These are phyloP conservation scores for Komagataea norvegica DNA, from an alignment of 1,139 yeast genomes.

Conservation along the genomic window DNA sequence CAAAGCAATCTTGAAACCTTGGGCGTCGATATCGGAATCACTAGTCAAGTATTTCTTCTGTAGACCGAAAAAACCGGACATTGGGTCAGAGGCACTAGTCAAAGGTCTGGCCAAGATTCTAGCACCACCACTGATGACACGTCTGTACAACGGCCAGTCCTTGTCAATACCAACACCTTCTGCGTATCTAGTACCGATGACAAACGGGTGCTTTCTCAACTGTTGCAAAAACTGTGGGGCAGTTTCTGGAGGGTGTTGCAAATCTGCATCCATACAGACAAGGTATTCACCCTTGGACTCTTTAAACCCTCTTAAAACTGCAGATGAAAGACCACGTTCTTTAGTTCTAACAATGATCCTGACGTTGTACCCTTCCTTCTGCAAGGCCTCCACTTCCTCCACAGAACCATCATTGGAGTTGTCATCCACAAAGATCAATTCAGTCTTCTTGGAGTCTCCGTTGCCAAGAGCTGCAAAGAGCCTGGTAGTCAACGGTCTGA, in stretches of 20 bases:
- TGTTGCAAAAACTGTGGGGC: conserved; percentile 38
- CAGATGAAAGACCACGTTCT: conserved; percentile 43
- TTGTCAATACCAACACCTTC: conserved; percentile 46
- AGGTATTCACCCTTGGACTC: conserved; percentile 41
- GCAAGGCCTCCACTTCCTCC: conserved; percentile 40
- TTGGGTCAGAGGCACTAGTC: conserved; percentile 43
- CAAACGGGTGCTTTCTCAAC: conserved; percentile 37
- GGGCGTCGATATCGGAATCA: conserved; percentile 34
- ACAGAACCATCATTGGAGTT: conserved; percentile 46
- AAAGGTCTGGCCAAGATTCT: conserved; percentile 41
- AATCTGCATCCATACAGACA: conserved; percentile 46
- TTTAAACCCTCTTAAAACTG: conserved; percentile 40
- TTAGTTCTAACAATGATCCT: conserved; percentile 41
- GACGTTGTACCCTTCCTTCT: conserved; percentile 40
- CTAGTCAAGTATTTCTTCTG: conserved; percentile 37
- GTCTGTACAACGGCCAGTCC: conserved; percentile 44
- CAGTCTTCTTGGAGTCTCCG: conserved; percentile 35
- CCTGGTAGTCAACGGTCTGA: conserved; percentile 41
- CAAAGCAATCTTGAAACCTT: conserved; percentile 43
- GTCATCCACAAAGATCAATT: conserved; percentile 43
- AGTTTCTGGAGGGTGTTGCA: conserved; percentile 45
- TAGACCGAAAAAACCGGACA: conserved; percentile 45
- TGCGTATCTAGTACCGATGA: conserved; percentile 43
- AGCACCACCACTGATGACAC: conserved; percentile 42
- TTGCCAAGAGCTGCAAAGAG: conserved; percentile 42